Evolutionary conservation across 1,284 basidiomycete species (phyloP).

Genomic region (Ceratobasidium sp.): DNA sequence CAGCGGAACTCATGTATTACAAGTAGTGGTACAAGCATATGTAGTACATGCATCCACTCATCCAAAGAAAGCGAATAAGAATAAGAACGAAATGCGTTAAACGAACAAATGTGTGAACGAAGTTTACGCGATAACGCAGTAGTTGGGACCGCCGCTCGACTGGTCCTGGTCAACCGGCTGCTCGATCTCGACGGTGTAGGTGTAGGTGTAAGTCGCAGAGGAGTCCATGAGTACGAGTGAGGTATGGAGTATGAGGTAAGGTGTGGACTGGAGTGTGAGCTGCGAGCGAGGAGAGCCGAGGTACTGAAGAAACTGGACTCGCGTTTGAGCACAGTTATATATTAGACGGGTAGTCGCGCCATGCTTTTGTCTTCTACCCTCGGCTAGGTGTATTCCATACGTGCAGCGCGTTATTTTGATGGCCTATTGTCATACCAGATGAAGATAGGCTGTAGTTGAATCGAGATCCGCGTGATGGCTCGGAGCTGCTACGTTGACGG

Average conservation of each 20-base stretch:
- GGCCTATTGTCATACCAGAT: neutral
- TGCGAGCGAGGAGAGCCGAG: neutral
- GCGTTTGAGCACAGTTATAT: neutral
- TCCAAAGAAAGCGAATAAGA: no score
- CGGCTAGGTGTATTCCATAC: neutral
- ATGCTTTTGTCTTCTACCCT: neutral
- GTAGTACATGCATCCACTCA: no score
- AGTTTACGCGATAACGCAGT: slow-evolving; percentile 21
- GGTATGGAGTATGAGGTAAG: neutral
- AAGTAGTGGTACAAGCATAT: no score
- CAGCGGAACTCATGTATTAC: no score
- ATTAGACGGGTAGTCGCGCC: neutral
- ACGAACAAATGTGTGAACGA: no score
- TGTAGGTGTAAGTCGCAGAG: slow-evolving; percentile 22
- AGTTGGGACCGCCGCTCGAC: neutral
- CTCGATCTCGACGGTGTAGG: slow-evolving; percentile 20
- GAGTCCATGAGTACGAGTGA: slow-evolving; percentile 25
- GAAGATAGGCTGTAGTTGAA: neutral
- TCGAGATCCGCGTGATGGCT: no score
- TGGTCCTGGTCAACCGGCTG: slow-evolving; percentile 25
- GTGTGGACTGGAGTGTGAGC: neutral
- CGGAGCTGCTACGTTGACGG: no score
- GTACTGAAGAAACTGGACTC: neutral
- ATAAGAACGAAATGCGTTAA: no score
- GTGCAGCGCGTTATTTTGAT: neutral